These are phyloP conservation scores for Flaveria sonorensis DNA, from an alignment of 129 eudicot species.

Conservation along the genomic window DNA sequence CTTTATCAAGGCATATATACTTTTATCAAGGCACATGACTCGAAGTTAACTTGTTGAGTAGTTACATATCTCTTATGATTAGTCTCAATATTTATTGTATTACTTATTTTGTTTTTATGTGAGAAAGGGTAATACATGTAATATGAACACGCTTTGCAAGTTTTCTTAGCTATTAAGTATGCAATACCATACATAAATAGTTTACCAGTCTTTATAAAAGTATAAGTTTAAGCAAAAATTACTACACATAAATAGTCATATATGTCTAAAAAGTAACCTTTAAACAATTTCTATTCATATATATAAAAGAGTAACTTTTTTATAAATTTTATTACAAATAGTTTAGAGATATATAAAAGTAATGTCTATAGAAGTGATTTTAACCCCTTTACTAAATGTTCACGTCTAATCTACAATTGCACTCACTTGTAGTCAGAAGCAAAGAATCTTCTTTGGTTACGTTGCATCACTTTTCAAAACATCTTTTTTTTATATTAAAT, in stretches of 20 bases:
- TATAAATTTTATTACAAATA: background rate
- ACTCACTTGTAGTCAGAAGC: no score
- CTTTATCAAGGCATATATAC: no score
- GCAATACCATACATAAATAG: background rate
- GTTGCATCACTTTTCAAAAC: no score
- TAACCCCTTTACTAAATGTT: no score
- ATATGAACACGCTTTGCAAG: background rate
- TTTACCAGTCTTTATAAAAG: background rate
- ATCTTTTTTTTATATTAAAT: no score
- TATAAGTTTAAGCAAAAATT: background rate
- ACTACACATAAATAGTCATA: background rate
- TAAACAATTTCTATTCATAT: background rate
- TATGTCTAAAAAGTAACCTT: background rate
- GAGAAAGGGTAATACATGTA: background rate
- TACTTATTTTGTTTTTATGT: background rate
- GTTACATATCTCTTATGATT: background rate
- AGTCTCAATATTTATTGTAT: background rate
- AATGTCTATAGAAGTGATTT: background rate
- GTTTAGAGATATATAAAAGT: background rate
- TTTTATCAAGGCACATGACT: background rate
- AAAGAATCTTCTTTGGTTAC: no score
- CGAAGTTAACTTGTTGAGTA: background rate
- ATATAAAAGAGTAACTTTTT: background rate
- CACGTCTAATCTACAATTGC: no score
- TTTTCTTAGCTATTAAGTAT: constrained; percentile 5